Evolutionary conservation across 805 yeast species (phyloP).

Genomic region (Yarrowia sp.): DNA sequence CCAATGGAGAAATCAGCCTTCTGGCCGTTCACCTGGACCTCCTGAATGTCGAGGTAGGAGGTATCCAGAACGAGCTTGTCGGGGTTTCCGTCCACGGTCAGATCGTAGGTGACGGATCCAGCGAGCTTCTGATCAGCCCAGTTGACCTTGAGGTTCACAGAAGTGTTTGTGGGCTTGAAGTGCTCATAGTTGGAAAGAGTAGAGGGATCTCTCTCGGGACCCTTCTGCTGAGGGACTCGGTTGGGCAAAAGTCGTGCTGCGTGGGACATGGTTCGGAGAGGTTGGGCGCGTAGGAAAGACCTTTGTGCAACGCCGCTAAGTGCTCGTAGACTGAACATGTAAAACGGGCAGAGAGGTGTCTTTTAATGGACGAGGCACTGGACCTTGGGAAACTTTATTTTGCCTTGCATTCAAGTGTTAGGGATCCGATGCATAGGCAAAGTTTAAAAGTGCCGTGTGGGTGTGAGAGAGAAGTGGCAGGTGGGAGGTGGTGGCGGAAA

Average conservation of each 20-base stretch:
- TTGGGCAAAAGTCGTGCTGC: slow-evolving; percentile 31
- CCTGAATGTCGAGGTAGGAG: slow-evolving; percentile 61
- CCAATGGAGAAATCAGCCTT: slow-evolving; percentile 47
- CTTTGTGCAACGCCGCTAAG: slow-evolving; percentile 3
- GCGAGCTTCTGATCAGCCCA: slow-evolving; percentile 60
- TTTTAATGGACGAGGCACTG: slow-evolving; percentile 28
- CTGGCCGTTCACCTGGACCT: slow-evolving; percentile 56
- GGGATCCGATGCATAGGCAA: not conserved
- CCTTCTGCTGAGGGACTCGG: slow-evolving; percentile 6
- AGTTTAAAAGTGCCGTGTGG: slow-evolving; percentile 21
- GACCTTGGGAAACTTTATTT: slow-evolving; percentile 15
- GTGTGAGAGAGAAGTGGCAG: not conserved
- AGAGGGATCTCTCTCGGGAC: slow-evolving; percentile 62
- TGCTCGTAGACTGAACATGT: slow-evolving; percentile 25
- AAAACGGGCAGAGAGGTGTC: not conserved
- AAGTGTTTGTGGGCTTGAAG: slow-evolving; percentile 61
- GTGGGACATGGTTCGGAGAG: slow-evolving; percentile 20
- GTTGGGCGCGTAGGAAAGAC: not conserved
- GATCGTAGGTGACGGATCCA: slow-evolving; percentile 62
- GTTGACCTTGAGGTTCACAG: slow-evolving; percentile 59
- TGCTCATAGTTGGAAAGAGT: slow-evolving; percentile 74
- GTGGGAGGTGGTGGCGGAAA: too few relatives aligned
- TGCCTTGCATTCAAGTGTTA: not conserved
- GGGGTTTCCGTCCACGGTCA: slow-evolving; percentile 48
- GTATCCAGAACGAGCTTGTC: slow-evolving; percentile 68